Conservation (phyloP, 257 asterid species). For the Capsicum pubescens region DNA sequence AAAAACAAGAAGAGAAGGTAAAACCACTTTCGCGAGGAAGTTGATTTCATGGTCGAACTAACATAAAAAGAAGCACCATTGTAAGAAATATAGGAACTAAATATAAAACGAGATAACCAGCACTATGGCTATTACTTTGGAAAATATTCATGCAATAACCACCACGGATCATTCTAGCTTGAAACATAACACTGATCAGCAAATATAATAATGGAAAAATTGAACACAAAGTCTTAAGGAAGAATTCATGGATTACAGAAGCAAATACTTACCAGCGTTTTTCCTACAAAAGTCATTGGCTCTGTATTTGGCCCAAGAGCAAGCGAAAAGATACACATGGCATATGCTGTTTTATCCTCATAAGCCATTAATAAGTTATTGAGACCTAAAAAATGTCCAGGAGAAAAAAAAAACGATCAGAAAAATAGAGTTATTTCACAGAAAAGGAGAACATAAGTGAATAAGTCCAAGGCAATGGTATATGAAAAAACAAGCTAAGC, state of each 20-base stretch:
- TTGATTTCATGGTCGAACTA: neutral
- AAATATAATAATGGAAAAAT: neutral
- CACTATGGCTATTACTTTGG: neutral
- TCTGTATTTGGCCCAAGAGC: conserved; percentile 84
- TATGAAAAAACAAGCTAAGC: neutral
- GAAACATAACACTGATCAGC: neutral
- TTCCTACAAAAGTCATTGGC: conserved; percentile 83
- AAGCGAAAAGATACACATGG: conserved; percentile 90
- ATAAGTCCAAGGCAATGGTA: neutral
- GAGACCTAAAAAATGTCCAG: conserved; percentile 56
- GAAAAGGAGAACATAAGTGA: neutral
- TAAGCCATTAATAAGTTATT: conserved; percentile 90
- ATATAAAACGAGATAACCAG: neutral
- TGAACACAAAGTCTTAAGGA: neutral
- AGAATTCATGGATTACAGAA: neutral
- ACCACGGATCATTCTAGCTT: neutral
- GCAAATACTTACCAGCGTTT: conserved; percentile 63
- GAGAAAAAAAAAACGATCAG: neutral
- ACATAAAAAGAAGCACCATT: neutral
- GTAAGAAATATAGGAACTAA: neutral
- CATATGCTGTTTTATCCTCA: conserved; percentile 94
- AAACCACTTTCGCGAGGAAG: neutral
- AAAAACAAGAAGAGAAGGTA: neutral
- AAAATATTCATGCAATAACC: neutral
- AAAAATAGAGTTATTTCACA: neutral